phyloP scores from a whole-genome alignment of 495 filamentous ascomycete species.

The Zalerion maritima region DNA sequence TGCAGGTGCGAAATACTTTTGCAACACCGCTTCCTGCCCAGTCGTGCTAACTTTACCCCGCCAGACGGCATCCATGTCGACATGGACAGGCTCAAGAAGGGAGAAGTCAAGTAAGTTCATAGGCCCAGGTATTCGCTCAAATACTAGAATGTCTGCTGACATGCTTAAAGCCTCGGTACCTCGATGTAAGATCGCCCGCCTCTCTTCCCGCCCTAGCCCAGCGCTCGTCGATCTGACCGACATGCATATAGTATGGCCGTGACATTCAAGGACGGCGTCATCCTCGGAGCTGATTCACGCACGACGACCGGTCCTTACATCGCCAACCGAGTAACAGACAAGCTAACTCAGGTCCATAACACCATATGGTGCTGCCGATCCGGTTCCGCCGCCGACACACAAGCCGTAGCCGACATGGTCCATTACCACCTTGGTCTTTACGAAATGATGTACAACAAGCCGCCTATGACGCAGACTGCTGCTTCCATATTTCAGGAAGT shows the following conservation, averaged over 20 bases:
- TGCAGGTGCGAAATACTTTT: constrained; percentile 41
- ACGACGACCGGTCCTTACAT: constrained; percentile 99
- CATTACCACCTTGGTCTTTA: constrained; percentile 92
- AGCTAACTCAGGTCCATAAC: constrained; percentile 95
- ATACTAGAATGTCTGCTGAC: constrained; percentile 18
- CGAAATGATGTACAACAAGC: constrained; percentile 69
- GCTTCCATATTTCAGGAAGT: constrained; percentile 93
- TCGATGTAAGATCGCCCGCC: constrained; percentile 62
- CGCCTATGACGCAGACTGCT: constrained; percentile 85
- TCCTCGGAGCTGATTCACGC: constrained; percentile 89
- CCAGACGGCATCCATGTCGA: constrained; percentile 97
- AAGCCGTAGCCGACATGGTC: constrained; percentile 94
- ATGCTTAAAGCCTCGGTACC: constrained; percentile 61
- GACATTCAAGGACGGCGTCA: constrained; percentile 94
- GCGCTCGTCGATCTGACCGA: constrained; percentile 5
- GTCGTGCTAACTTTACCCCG: constrained; percentile 7
- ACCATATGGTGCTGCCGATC: constrained; percentile 99
- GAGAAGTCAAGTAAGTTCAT: constrained; percentile 70
- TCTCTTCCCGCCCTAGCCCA: constrained; percentile 2
- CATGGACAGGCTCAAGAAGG: constrained; percentile 88
- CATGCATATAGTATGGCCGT: constrained; percentile 57
- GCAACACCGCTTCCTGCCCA: constrained; percentile 5
- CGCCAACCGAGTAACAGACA: constrained; percentile 97
- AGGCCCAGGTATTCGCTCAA: not conserved
- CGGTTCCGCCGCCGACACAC: constrained; percentile 92